Base-by-base conservation (phyloP, 805 yeast genomes). In the Metschnikowia kunwiensis region DNA sequence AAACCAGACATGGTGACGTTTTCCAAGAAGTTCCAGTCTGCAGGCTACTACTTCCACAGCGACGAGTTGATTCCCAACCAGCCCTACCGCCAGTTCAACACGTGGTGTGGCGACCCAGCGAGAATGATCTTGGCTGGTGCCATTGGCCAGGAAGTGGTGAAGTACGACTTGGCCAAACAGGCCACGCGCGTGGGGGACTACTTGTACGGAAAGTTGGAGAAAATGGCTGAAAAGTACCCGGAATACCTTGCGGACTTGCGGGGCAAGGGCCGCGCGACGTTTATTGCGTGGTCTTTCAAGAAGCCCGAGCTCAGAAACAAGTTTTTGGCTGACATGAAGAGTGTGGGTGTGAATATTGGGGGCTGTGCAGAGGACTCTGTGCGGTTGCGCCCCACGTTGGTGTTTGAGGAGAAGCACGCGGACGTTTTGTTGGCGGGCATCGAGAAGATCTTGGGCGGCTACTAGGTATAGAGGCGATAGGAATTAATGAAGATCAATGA, bases 61-160 rank as follows among this genome's bases (percentile, higher is more conserved):
- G 79, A 83, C 31, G 81, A 78, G 53, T 65, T 85, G 42, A 72
- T 81, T 50, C 95, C 95, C 54, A 72, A 78, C 62, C 61, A 64
- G 55, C 79, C 94, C n/a, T 85, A 82, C 74, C 78, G 95, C 62
- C 94, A 86, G 72, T 85, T 85, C 76, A 85, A 85, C 78, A 85
- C 95, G 41, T 85, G 95, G 95, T 83, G 91, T 67, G 95, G 95
- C 54, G 95, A 85, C 66, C 89, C 94, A 60, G 82, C 88, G 42
- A 78, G 81, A 65, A 74, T 83, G 59, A 68, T 85, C 53, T 70
- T 86, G 52, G 84, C 89, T 38, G 80, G 82, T 54, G 78, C 86
- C 47, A 82, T 86, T 56, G 77, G 77, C 53, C 59, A 73, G 47
- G 88, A 85, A 66, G 68, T 83, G 32, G 63, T 67, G 32, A 76